Evolutionary conservation across 768 basidiomycete species (phyloP).

Genomic region (Termitomyces sp.): DNA sequence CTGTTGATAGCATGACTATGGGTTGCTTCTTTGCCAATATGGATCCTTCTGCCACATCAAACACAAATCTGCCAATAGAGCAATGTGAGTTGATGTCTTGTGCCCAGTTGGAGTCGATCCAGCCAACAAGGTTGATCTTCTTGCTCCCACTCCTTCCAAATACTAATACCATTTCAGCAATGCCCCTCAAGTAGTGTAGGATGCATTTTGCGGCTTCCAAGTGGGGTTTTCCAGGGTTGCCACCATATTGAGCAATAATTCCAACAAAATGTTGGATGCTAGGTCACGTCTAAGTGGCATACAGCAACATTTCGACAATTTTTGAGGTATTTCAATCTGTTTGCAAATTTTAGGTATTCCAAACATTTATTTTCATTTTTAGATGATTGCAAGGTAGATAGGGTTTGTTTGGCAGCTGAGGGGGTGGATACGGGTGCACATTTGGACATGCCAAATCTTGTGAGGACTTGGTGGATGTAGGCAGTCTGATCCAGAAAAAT

Average conservation of each 20-base stretch:
- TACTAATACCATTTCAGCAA: not conserved
- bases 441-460: not conserved
- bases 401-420: not conserved
- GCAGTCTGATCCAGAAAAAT: not conserved
- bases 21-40: no score
- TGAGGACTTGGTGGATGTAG: not conserved
- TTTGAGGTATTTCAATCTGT: not conserved
- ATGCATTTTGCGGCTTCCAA: not conserved
- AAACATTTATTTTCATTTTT: not conserved
- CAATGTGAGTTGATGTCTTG: not conserved
- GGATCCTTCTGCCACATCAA: not conserved
- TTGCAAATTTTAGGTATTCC: not conserved
- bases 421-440: not conserved
- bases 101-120: slow-evolving; percentile 2
- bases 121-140: not conserved
- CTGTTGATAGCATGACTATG: no score
- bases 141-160: not conserved
- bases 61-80: not conserved
- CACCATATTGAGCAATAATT: not conserved
- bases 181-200: not conserved
- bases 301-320: not conserved
- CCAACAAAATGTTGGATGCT: not conserved
- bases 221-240: not conserved
- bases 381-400: not conserved
- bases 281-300: no score